Percentiles rank a stretch among this genome's conserved stretches.
Evolutionary conservation across 2,329 filamentous ascomycete species (phyloP).

Genomic region (Rachicladosporium sp.): DNA sequence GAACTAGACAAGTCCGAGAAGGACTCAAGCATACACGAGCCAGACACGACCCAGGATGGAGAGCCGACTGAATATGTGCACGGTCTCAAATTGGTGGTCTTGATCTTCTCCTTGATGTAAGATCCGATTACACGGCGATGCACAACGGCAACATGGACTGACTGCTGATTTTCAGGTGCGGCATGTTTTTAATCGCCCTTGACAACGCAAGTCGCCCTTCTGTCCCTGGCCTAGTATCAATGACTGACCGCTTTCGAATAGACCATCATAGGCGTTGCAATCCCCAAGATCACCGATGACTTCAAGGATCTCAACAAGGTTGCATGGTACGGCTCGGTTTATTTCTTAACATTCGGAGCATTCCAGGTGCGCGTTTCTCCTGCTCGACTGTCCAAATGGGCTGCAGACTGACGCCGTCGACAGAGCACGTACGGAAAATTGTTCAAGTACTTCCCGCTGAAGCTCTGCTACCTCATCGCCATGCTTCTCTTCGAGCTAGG

Average conservation of each 20-base stretch:
- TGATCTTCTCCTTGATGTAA: not conserved
- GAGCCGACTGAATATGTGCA: not conserved
- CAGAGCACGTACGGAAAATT: slow-evolving; percentile 42
- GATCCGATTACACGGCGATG: not conserved
- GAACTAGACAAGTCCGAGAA: not conserved
- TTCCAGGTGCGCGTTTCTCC: too few species aligned
- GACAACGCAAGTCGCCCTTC: not conserved
- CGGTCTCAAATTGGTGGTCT: not conserved
- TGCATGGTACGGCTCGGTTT: slow-evolving; percentile 18
- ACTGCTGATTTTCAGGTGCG: too few species aligned
- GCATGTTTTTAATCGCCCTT: not conserved
- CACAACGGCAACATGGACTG: too few species aligned
- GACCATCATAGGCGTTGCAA: slow-evolving; percentile 19
- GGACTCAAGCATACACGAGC: too few species aligned
- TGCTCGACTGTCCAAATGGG: too few species aligned
- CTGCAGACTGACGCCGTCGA: too few species aligned
- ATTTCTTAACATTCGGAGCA: not conserved
- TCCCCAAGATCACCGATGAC: slow-evolving; percentile 25
- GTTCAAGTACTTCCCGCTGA: slow-evolving; percentile 47
- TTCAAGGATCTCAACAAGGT: slow-evolving; percentile 25
- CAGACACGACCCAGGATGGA: too few species aligned
- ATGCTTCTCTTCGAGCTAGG: slow-evolving; percentile 40
- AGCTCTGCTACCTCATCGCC: slow-evolving; percentile 38
- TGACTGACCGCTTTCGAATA: slow-evolving; percentile 5
- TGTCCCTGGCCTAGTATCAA: not conserved